These are phyloP conservation scores for Xylaria sp. DNA, from an alignment of 2,329 filamentous ascomycete genomes.

Conservation along the genomic window DNA sequence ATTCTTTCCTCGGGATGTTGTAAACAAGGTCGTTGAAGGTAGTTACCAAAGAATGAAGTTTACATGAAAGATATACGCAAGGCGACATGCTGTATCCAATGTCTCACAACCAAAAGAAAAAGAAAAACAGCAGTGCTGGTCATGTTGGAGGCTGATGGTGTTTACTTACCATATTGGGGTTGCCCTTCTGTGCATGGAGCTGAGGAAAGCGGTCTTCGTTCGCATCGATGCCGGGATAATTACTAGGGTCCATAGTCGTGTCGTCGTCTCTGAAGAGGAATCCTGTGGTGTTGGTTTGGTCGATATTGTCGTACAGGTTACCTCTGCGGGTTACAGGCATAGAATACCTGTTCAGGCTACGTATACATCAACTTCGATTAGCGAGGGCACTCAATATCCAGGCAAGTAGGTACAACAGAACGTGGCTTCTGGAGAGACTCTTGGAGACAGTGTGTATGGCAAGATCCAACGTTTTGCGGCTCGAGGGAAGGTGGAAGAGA, in stretches of 20 bases:
- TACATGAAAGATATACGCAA: not conserved
- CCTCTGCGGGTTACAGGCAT: slow-evolving; percentile 85
- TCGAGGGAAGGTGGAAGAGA: not conserved
- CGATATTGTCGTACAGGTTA: slow-evolving; percentile 76
- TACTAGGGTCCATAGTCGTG: slow-evolving; percentile 70
- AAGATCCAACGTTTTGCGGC: not conserved
- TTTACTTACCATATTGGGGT: slow-evolving; percentile 58
- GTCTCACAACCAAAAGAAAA: not conserved
- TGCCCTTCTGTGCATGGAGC: slow-evolving; percentile 72
- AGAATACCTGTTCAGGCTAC: slow-evolving; percentile 87
- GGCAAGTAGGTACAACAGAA: not conserved
- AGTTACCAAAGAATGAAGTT: not conserved
- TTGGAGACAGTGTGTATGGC: not conserved
- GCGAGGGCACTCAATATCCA: slow-evolving; percentile 14
- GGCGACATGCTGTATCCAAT: not conserved
- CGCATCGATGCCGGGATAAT: slow-evolving; percentile 76
- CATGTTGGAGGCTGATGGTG: slow-evolving; percentile 2
- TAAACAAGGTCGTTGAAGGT: not conserved
- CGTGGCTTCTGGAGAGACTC: not conserved
- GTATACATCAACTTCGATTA: slow-evolving; percentile 37
- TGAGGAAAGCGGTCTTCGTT: slow-evolving; percentile 90
- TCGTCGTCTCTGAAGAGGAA: slow-evolving; percentile 89
- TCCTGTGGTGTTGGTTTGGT: slow-evolving; percentile 84
- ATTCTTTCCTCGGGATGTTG: not conserved
- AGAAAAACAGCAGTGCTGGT: not conserved